These are phyloP conservation scores for Alnus rubra DNA, from an alignment of 306 rosid genomes.

Conservation along the genomic window DNA sequence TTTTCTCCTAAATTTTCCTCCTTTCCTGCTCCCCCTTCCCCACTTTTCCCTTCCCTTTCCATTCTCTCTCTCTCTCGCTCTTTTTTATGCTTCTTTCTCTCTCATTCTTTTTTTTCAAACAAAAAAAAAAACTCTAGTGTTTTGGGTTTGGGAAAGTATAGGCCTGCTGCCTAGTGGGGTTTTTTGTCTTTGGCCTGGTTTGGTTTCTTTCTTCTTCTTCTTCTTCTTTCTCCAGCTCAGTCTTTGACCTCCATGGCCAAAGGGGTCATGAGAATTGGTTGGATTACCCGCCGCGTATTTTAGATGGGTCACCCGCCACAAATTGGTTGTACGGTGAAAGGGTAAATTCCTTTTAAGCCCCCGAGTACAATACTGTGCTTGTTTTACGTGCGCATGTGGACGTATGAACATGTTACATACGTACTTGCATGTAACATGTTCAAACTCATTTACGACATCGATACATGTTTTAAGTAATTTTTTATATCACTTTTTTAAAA, in stretches of 20 bases:
- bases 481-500: too few relatives aligned
- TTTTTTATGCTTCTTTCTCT: constrained; percentile 10
- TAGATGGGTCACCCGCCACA: constrained; percentile 3
- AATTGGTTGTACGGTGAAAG: too few relatives aligned
- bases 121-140: not conserved
- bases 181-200: not conserved
- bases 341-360: not conserved
- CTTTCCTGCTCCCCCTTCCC: constrained; percentile 63
- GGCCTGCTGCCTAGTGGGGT: not conserved
- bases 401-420: too few relatives aligned
- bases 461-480: too few relatives aligned
- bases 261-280: not conserved
- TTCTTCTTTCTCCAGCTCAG: not conserved
- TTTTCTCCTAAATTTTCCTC: constrained; percentile 76
- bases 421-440: too few relatives aligned
- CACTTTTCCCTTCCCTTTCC: constrained; percentile 46
- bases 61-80: constrained; percentile 15
- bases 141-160: not conserved
- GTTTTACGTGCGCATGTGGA: not conserved
- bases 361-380: not conserved
- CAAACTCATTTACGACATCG: too few relatives aligned
- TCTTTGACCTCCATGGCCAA: not conserved
- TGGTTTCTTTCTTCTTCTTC: not conserved
- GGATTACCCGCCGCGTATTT: not conserved
- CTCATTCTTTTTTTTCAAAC: not conserved